Conservation (phyloP, 371 early-diverging fungal genomes). For the Rhizopus sp. region DNA sequence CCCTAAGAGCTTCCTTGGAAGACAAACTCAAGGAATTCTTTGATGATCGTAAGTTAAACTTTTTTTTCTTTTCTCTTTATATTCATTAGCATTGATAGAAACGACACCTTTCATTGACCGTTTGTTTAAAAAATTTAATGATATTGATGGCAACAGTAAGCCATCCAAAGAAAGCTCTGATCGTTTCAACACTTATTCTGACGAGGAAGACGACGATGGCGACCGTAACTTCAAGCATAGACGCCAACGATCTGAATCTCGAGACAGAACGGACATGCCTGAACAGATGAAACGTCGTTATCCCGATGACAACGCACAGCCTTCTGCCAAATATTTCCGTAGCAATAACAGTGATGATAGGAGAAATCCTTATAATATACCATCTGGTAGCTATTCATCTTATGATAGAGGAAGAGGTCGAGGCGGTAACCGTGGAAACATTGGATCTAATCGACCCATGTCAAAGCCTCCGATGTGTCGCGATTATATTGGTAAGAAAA, state of each 20-base stretch:
- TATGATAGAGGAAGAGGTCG: slow-evolving; percentile 19
- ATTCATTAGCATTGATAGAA: slow-evolving; percentile 42
- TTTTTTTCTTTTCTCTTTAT: neutral
- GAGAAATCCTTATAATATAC: slow-evolving; percentile 12
- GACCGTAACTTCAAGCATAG: slow-evolving; percentile 77
- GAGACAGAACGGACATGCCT: slow-evolving; percentile 29
- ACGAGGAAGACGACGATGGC: slow-evolving; percentile 60
- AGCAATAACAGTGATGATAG: slow-evolving; percentile 21
- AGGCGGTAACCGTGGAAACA: slow-evolving; percentile 44
- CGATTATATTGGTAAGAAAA: slow-evolving; percentile 72
- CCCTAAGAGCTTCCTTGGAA: slow-evolving; percentile 39
- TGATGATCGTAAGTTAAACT: slow-evolving; percentile 55
- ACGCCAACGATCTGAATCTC: slow-evolving; percentile 54
- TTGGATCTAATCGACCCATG: slow-evolving; percentile 6
- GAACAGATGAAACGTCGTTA: slow-evolving; percentile 31
- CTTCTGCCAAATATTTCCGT: slow-evolving; percentile 29
- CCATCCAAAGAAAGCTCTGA: slow-evolving; percentile 3
- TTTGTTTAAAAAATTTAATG: slow-evolving; percentile 56
- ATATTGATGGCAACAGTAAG: slow-evolving; percentile 14
- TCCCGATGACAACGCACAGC: slow-evolving; percentile 20
- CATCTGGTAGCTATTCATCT: slow-evolving; percentile 1
- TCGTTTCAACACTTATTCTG: slow-evolving; percentile 57
- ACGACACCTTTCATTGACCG: slow-evolving; percentile 66
- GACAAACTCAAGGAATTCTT: slow-evolving; percentile 59
- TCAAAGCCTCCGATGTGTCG: slow-evolving; percentile 44